Evolutionary conservation across 1,284 basidiomycete genomes (phyloP), one percentile per base, ranked within the genome.

Genomic region (Cryptococcus amylolentus): DNA sequence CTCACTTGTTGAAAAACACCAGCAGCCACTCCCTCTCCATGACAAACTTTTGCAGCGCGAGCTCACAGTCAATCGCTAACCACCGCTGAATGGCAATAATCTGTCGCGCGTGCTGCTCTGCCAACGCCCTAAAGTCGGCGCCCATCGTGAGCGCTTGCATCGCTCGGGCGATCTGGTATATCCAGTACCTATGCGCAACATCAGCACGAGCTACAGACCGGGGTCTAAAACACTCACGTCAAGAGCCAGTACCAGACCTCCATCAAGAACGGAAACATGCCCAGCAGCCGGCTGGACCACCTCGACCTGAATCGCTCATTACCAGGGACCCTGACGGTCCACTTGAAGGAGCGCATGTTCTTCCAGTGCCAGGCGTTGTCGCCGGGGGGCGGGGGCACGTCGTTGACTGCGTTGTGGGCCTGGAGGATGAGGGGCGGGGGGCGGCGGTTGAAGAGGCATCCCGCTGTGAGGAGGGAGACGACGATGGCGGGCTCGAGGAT

Each of bases 131-230:
- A 39, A 71, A 72, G 40, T 67, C 65, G 14, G 65, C 62, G 18
- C 70, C 71, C 68, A 76, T 72, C n/a, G 74, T 72, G 16, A 76
- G 44, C 6, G 73, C 73, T 50, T 71, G 70, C 12, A 65, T 58
- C 0, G 75, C 75, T 54, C 73, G 56, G 8, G 70, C 73, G 43
- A 74, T 67, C 52, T 76, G 74, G 57, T 77, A 76, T 10, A 70
- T 68, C 72, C 67, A 68, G 54, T 70, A 70, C 10, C 69, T 71
- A 51, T 39, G 23, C 14, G 39, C 52, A 6, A 9, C 28, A 14
- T 51, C 45, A 56, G 54, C 35, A 7, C 6, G 35, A 12, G 49
- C 18, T 39, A 1, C 16, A 52, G 27, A 23, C 43, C 23, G n/a
- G 26, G 18, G 23, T 9, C 9, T 23, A 16, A 14, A 18, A 3